A percentile compares a stretch with the other conserved stretches of the same genome.
These are phyloP conservation scores for Salinomyces thailandicus DNA, from an alignment of 2,329 filamentous ascomycete genomes.

Conservation along the genomic window DNA sequence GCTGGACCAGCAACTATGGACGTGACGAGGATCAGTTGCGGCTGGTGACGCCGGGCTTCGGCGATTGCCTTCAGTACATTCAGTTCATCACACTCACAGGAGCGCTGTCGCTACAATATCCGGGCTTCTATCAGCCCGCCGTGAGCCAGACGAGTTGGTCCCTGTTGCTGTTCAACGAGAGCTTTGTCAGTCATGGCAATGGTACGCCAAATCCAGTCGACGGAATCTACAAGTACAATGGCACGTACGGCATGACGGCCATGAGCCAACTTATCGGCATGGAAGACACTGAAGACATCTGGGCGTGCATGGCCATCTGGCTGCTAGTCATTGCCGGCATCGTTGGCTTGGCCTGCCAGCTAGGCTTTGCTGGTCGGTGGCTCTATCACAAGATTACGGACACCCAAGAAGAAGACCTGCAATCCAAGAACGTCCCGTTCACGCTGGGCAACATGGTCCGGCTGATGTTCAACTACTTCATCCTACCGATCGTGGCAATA, in stretches of 20 bases:
- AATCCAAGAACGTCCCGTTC: constrained; percentile 86
- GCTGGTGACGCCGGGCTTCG: constrained; percentile 89
- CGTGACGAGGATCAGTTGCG: constrained; percentile 84
- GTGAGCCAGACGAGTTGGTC: constrained; percentile 86
- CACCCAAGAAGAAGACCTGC: constrained; percentile 73
- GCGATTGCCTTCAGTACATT: constrained; percentile 92
- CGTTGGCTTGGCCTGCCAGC: constrained; percentile 59
- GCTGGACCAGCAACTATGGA: constrained; percentile 97
- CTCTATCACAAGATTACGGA: constrained; percentile 59
- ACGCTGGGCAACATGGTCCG: constrained; percentile 50
- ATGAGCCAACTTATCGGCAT: constrained; percentile 78
- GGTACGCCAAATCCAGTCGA: constrained; percentile 62
- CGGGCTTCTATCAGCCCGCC: constrained; percentile 87
- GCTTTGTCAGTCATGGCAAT: constrained; percentile 60
- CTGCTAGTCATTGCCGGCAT: constrained; percentile 63
- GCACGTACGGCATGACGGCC: constrained; percentile 66
- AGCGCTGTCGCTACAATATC: constrained; percentile 77
- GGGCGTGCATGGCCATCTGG: constrained; percentile 91
- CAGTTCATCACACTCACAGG: constrained; percentile 86
- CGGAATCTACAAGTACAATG: constrained; percentile 75
- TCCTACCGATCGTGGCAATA: constrained; percentile 74
- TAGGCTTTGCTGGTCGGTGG: constrained; percentile 69
- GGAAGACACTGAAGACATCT: constrained; percentile 64
- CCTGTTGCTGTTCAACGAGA: constrained; percentile 82
- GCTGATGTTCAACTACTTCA: constrained; percentile 83